Evolutionary conservation across 1,284 basidiomycete species (phyloP), one percentile per base, ranked within the genome.

Genomic region (Papiliotrema terrestris): DNA sequence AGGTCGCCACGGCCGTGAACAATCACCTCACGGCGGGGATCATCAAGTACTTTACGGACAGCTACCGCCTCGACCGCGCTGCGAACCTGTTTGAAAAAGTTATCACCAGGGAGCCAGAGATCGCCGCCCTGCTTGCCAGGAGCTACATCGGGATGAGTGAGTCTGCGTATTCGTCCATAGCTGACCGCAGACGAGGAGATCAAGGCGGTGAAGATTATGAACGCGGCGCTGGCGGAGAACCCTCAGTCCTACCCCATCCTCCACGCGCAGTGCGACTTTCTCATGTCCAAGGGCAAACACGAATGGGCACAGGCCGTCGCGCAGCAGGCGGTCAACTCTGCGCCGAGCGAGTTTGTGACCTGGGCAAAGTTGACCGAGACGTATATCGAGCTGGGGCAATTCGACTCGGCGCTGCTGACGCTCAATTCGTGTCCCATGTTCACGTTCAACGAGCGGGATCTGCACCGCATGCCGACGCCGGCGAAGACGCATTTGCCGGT

Each of bases 341-440:
- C 95, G 0, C 95, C 95, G 4, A 92, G 89, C 78, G 96, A 98
- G 76, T 98, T 98, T 65, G 87, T 96, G 26, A 98, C 94, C 0
- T 98, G 95, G 95, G 93, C 97, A 66, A 98, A 98, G 78, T 79
- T 98, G 58, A 94, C 95, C 0, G 91, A 97, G 63, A 81, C 94
- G 58, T 96, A 95, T 73, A 94, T 97, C 52, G 92, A 96, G 57
- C 78, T 91, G 48, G 86, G 85, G 14, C 85, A 93, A 72, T 98
- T 84, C 74, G 90, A 96, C 68, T 86, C 86, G 54, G 69, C 95
- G 0, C 80, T 98, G 14, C 82, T 98, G 39, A 98, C 95, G 1
- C 84, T 98, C 57, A 98, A 98, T 73, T 98, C 95, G 38, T 98
- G 96, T 78, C 95, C 95, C 1, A 98, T 98, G 95, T 98, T 98